These are phyloP conservation scores for Theobroma grandiflorum DNA, from an alignment of 441 rosid genomes.

Conservation along the genomic window DNA sequence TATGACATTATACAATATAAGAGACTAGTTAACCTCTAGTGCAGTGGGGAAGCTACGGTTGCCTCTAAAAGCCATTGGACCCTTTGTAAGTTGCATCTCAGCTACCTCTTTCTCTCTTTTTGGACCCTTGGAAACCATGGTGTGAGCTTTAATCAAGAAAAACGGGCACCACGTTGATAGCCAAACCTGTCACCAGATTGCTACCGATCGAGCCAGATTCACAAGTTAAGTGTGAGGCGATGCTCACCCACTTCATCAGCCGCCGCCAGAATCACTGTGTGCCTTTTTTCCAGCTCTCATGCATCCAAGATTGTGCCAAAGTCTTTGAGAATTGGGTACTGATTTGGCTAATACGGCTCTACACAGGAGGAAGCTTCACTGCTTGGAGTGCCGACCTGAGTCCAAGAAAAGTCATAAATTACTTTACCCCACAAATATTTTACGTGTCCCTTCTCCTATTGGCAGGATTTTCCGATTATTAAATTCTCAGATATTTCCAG, in stretches of 20 bases:
- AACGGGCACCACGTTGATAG: too few relatives aligned
- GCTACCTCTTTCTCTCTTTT: too few relatives aligned
- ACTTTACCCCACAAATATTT: constrained; percentile 17
- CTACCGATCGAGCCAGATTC: too few relatives aligned
- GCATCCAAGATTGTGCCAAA: neutral
- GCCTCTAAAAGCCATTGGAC: too few relatives aligned
- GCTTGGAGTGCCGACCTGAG: constrained; percentile 11
- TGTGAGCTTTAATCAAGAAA: too few relatives aligned
- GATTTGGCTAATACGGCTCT: neutral
- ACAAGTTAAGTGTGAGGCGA: too few relatives aligned
- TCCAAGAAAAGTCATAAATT: neutral
- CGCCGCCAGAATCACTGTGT: neutral
- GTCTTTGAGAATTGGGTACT: neutral
- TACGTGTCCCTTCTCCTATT: neutral
- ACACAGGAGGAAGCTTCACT: constrained; percentile 23
- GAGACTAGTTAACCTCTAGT: too few relatives aligned
- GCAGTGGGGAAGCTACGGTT: too few relatives aligned
- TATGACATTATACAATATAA: too few relatives aligned
- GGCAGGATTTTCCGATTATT: neutral
- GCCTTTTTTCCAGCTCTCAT: neutral
- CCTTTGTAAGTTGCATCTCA: too few relatives aligned
- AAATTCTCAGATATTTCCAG: neutral
- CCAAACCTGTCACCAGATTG: too few relatives aligned
- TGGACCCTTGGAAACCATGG: too few relatives aligned
- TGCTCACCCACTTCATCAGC: neutral